Conservation (phyloP, 2,329 filamentous ascomycete genomes). For the Pestalotiopsis sp. region DNA sequence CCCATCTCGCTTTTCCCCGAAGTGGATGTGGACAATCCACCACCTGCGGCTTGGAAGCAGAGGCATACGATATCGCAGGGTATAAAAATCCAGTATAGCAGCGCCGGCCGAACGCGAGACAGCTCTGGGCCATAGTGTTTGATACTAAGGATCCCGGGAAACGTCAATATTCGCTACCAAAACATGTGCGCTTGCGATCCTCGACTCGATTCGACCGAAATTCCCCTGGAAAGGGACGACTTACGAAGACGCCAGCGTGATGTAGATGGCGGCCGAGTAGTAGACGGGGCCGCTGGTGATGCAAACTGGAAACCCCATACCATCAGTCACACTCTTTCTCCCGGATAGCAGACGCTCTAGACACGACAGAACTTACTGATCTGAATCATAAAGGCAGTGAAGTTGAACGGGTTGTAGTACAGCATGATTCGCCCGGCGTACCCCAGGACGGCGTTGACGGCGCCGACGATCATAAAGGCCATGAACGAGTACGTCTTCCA, state of each 20-base stretch:
- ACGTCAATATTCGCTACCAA: neutral
- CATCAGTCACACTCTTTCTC: neutral
- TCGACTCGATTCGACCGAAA: neutral
- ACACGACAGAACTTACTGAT: constrained; percentile 45
- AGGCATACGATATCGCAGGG: constrained; percentile 45
- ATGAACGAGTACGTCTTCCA: constrained; percentile 53
- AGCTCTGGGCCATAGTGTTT: constrained; percentile 29
- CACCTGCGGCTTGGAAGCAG: constrained; percentile 45
- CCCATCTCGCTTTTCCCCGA: constrained; percentile 47
- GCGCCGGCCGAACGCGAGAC: constrained; percentile 25
- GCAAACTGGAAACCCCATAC: constrained; percentile 45
- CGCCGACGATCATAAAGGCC: constrained; percentile 56
- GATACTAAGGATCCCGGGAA: constrained; percentile 34
- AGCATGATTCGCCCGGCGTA: constrained; percentile 63
- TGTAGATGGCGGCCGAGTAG: constrained; percentile 66
- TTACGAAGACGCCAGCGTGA: constrained; percentile 53
- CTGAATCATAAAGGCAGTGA: constrained; percentile 65
- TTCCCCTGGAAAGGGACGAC: constrained; percentile 8
- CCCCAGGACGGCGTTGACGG: constrained; percentile 59
- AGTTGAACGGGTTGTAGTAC: constrained; percentile 58
- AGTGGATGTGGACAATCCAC: constrained; percentile 42
- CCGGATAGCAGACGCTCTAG: neutral
- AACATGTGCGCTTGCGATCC: too few species aligned
- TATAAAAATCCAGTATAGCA: constrained; percentile 33
- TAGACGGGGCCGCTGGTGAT: constrained; percentile 59